phyloP scores from a whole-genome alignment of 2,329 filamentous ascomycete genomes.

The Xenoacremonium recifei region DNA sequence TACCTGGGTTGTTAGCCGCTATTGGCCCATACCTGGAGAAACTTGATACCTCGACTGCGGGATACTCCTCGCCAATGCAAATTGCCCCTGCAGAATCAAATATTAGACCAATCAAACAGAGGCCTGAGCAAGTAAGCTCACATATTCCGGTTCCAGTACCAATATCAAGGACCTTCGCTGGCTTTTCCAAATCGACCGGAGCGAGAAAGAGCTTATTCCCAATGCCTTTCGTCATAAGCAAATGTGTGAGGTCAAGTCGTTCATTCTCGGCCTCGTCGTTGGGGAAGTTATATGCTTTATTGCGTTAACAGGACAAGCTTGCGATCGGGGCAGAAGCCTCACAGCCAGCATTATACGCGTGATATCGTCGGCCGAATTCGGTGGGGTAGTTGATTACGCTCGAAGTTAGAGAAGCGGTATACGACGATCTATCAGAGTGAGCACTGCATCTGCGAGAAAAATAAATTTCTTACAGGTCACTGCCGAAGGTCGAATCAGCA shows the following conservation, averaged over 20 bases:
- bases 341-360: conserved; percentile 31
- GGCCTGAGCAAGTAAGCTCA: too few relatives aligned
- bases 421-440: conserved; percentile 7
- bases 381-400: conserved; percentile 27
- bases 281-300: conserved; percentile 6
- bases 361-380: conserved; percentile 28
- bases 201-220: conserved; percentile 21
- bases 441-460: too few relatives aligned
- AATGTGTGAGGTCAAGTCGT: conserved; percentile 35
- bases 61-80: conserved; percentile 34
- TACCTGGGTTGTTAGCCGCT: conserved; percentile 15
- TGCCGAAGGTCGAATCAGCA: too few relatives aligned
- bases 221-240: conserved; percentile 24
- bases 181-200: conserved; percentile 23
- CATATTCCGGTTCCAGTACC: conserved; percentile 44
- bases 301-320: not conserved
- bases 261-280: conserved; percentile 31
- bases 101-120: too few relatives aligned
- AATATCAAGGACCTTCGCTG: conserved; percentile 38
- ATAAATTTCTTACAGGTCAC: too few relatives aligned
- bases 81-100: conserved; percentile 31
- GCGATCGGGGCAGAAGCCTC: not conserved
- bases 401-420: conserved; percentile 26
- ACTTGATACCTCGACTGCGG: conserved; percentile 9
- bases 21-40: not conserved